Evolutionary conservation across 2,329 filamentous ascomycete genomes (phyloP).

Genomic region (Nothophaeocryptopus gaeumannii): DNA sequence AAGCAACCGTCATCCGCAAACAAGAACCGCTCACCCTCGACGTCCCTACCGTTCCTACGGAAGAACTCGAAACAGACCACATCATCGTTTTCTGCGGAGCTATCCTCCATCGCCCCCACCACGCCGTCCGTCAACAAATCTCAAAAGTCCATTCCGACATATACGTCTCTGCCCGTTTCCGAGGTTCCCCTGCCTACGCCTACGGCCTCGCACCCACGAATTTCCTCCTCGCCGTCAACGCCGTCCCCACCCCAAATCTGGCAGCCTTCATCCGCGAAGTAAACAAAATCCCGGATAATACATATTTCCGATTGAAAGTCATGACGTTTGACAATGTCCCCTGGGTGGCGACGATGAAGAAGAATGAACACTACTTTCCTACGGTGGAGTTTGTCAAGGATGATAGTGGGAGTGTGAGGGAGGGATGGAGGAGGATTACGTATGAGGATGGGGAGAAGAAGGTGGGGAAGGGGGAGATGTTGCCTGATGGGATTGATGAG

Average conservation of each 20-base stretch:
- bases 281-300: slow-evolving; percentile 88
- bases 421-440: slow-evolving; percentile 58
- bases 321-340: slow-evolving; percentile 98
- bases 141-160: slow-evolving; percentile 94
- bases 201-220: slow-evolving; percentile 94
- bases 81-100: slow-evolving; percentile 95
- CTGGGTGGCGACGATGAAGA: slow-evolving; percentile 99
- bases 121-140: slow-evolving; percentile 95
- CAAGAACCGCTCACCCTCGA: slow-evolving; percentile 73
- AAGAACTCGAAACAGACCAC: slow-evolving; percentile 87
- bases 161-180: slow-evolving; percentile 83
- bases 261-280: slow-evolving; percentile 77
- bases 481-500: slow-evolving; percentile 22
- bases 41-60: slow-evolving; percentile 80
- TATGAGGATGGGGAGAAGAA: slow-evolving; percentile 49
- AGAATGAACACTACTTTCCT: slow-evolving; percentile 93
- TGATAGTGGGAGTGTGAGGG: slow-evolving; percentile 36
- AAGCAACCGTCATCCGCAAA: slow-evolving; percentile 82
- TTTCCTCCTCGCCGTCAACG: slow-evolving; percentile 96
- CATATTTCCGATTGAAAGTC: slow-evolving; percentile 95
- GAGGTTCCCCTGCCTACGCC: slow-evolving; percentile 80
- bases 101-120: slow-evolving; percentile 86
- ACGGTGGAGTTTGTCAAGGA: slow-evolving; percentile 66
- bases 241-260: slow-evolving; percentile 76
- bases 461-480: slow-evolving; percentile 33